Evolutionary conservation across 306 rosid genomes (phyloP).

Genomic region (Rosa persica): DNA sequence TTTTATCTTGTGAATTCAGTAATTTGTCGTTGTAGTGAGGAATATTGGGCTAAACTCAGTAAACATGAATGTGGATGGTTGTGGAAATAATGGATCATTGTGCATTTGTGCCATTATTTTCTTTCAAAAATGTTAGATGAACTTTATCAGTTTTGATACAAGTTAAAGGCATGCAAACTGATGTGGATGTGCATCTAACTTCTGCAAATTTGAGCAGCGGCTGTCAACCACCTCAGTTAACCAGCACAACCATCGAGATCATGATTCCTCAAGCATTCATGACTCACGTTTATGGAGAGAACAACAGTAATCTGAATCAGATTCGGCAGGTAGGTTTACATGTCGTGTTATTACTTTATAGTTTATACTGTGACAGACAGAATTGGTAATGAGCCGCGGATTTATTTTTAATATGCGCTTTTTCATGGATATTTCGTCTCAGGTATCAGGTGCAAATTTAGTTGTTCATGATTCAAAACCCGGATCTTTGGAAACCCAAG

Average conservation of each 20-base stretch:
- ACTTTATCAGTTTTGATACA: neutral
- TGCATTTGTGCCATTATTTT: too few relatives aligned
- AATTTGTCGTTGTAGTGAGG: neutral
- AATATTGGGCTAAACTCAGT: too few relatives aligned
- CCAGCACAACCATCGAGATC: slow-evolving; percentile 51
- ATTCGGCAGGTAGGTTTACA: slow-evolving; percentile 65
- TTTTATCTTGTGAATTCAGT: neutral
- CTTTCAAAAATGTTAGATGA: too few relatives aligned
- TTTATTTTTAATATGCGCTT: neutral
- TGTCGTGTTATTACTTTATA: neutral
- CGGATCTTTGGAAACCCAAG: slow-evolving; percentile 57
- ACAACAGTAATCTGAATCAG: slow-evolving; percentile 54
- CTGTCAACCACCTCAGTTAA: slow-evolving; percentile 43
- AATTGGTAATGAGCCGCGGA: neutral
- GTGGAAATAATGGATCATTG: too few relatives aligned
- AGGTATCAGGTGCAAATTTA: slow-evolving; percentile 76
- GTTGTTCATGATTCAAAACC: slow-evolving; percentile 59
- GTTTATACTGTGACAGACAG: neutral
- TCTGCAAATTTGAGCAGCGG: slow-evolving; percentile 39
- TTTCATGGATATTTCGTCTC: slow-evolving; percentile 11
- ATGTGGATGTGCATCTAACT: slow-evolving; percentile 9
- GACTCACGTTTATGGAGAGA: slow-evolving; percentile 64
- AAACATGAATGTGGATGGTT: too few relatives aligned
- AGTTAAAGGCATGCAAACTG: neutral
- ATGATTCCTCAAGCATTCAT: slow-evolving; percentile 59